These are phyloP conservation scores for Hypoxylon sp. DNA, from an alignment of 2,329 filamentous ascomycete species.

Conservation along the genomic window DNA sequence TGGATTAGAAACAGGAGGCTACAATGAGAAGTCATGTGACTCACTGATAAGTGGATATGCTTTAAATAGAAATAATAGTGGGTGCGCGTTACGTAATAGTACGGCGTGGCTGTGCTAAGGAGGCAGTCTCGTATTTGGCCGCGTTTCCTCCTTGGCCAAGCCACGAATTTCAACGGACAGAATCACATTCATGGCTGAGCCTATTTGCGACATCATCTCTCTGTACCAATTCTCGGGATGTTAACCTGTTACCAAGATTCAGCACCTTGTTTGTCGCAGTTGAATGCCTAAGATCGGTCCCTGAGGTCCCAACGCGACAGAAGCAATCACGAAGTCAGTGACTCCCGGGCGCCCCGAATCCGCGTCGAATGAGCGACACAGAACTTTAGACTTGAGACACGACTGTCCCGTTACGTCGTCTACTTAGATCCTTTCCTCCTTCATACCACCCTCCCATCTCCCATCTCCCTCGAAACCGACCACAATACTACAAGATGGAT, in stretches of 20 bases:
- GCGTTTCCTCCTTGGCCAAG: conserved; percentile 34
- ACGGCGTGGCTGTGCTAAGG: conserved; percentile 36
- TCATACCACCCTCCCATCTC: not conserved
- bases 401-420: not conserved
- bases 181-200: conserved; percentile 29
- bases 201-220: conserved; percentile 28
- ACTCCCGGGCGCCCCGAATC: conserved; percentile 32
- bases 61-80: not conserved
- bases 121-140: conserved; percentile 21
- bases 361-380: conserved; percentile 15
- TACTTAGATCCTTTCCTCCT: not conserved
- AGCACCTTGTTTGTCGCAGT: conserved; percentile 3
- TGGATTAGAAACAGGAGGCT: not conserved
- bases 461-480: not conserved
- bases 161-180: conserved; percentile 32
- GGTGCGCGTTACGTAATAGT: conserved; percentile 21
- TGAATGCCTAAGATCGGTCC: conserved; percentile 9
- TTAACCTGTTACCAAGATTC: conserved; percentile 25
- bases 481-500: conserved; percentile 59
- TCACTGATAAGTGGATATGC: not conserved
- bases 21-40: not conserved
- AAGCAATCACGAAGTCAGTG: conserved; percentile 24
- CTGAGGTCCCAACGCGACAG: conserved; percentile 17
- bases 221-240: conserved; percentile 7
- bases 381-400: conserved; percentile 10